Percentiles rank a stretch among this genome's conserved stretches.
These are phyloP conservation scores for Evansstolkia leycettana DNA, from an alignment of 495 filamentous ascomycete genomes.

Conservation along the genomic window DNA sequence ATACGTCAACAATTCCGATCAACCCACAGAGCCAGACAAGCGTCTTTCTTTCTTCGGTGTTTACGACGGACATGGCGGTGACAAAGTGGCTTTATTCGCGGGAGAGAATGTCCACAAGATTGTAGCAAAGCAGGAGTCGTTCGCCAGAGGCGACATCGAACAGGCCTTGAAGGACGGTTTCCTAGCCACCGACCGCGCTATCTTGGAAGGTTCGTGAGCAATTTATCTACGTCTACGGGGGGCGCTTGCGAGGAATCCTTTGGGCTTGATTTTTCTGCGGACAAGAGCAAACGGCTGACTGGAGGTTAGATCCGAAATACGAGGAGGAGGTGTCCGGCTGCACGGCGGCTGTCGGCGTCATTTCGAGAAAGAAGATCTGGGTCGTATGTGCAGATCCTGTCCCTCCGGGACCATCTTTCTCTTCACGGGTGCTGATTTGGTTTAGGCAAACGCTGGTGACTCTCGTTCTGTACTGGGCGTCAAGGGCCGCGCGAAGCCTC, in stretches of 20 bases:
- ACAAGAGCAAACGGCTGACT: slow-evolving; percentile 9
- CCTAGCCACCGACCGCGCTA: slow-evolving; percentile 88
- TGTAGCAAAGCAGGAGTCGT: slow-evolving; percentile 83
- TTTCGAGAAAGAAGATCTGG: slow-evolving; percentile 85
- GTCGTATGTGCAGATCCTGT: slow-evolving; percentile 52
- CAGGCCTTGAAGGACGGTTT: slow-evolving; percentile 97
- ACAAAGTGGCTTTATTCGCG: slow-evolving; percentile 87
- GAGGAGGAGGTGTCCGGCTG: slow-evolving; percentile 97
- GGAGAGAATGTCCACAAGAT: slow-evolving; percentile 92
- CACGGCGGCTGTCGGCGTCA: slow-evolving; percentile 81
- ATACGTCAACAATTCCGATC: slow-evolving; percentile 39
- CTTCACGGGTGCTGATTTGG: slow-evolving; percentile 5
- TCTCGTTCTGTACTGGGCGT: slow-evolving; percentile 88
- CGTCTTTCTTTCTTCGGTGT: slow-evolving; percentile 94
- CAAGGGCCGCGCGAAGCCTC: slow-evolving; percentile 89
- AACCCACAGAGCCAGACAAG: slow-evolving; percentile 49
- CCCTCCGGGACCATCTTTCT: not conserved
- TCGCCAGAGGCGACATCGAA: slow-evolving; percentile 81
- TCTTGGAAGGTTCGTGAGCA: slow-evolving; percentile 66
- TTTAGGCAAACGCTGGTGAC: slow-evolving; percentile 89
- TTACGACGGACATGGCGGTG: slow-evolving; percentile 94
- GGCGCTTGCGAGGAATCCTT: not conserved
- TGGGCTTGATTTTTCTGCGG: not conserved
- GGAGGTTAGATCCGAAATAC: slow-evolving; percentile 72
- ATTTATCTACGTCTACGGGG: not conserved